Evolutionary conservation across 108 stramenopile genomes (phyloP), one percentile per base, ranked within the genome.

Genomic region (Pseudonitzschia multiseries): DNA sequence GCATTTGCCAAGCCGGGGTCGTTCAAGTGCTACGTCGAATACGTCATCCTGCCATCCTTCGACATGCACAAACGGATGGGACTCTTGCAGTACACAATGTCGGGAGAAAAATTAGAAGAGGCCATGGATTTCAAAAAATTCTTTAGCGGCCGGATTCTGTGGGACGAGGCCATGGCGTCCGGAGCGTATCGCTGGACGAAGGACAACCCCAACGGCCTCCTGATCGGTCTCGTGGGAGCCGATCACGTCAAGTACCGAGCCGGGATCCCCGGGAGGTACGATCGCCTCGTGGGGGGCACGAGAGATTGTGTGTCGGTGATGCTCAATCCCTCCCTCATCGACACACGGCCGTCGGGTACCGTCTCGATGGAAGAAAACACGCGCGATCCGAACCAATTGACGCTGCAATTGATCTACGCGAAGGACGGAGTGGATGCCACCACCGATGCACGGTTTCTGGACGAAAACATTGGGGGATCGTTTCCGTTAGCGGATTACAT

Each of bases 161-260:
- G 89, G 89, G 89, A 90, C 77, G 83, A 86, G 61, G 29, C 79
- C 63, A 91, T 91, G 90, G 90, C 90, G 5, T 70, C 52, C 18
- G 52, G 65, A 52, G 84, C 87, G 4, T 74, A 78, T 27, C 62
- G 50, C 32, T 91, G 87, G 87, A 74, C 77, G 13, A 60, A 44
- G 8, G 50, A 65, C 8, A 78, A 91, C 72, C 79, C 79, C 1
- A 79, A 71, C 26, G 84, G 87, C n/a, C 67, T 88, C 17, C 51
- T 91, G 41, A 59, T 88, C 40, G 84, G 83, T 20, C 43, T 88
- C 32, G 83, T 88, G 8, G 87, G 87, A 18, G 85, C 87, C 2
- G 89, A 90, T 65, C 89, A 90, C 77, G 87, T 88, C 62, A 88
- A 88, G 36, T 90, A 85, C 65, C 40, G 70, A 22, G 76, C 75